A percentile compares a stretch with the other conserved stretches of the same genome.
Evolutionary conservation across 2,329 filamentous ascomycete species (phyloP).

Genomic region (Ceratocystis lukuohia): DNA sequence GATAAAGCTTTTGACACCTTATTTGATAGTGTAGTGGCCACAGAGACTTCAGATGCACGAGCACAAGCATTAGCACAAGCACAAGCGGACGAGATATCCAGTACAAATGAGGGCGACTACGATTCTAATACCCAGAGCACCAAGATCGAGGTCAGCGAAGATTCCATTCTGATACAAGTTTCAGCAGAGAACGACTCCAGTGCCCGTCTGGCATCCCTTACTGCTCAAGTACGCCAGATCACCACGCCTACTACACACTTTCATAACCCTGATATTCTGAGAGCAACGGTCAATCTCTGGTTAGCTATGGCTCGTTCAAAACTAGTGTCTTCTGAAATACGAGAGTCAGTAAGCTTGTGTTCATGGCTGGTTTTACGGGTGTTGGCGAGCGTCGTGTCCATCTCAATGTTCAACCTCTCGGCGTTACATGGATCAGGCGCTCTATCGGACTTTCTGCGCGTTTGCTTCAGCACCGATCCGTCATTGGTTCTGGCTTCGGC

Average conservation of each 20-base stretch:
- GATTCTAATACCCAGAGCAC: not conserved
- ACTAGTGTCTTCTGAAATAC: slow-evolving; percentile 15
- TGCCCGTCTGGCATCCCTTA: slow-evolving; percentile 9
- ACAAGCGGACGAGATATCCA: not conserved
- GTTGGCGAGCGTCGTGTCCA: slow-evolving; percentile 42
- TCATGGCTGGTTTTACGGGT: slow-evolving; percentile 54
- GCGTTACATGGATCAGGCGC: slow-evolving; percentile 61
- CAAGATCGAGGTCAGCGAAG: not conserved
- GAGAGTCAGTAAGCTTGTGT: slow-evolving; percentile 35
- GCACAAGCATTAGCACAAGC: no score
- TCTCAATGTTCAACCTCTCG: slow-evolving; percentile 55
- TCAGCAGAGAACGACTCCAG: not conserved
- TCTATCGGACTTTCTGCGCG: slow-evolving; percentile 49
- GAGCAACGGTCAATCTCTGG: slow-evolving; percentile 51
- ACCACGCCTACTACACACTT: slow-evolving; percentile 40
- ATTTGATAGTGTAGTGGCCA: slow-evolving; percentile 39
- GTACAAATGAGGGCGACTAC: not conserved
- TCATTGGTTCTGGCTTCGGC: slow-evolving; percentile 29
- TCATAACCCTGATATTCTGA: slow-evolving; percentile 49
- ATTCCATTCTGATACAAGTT: not conserved
- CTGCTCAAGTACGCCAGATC: slow-evolving; percentile 32
- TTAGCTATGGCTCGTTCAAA: slow-evolving; percentile 41
- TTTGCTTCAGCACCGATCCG: slow-evolving; percentile 40
- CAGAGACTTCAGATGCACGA: not conserved
- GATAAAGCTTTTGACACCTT: slow-evolving; percentile 60